Conservation (phyloP, 176 grass and related monocot genomes). For the Melocanna baccifera region DNA sequence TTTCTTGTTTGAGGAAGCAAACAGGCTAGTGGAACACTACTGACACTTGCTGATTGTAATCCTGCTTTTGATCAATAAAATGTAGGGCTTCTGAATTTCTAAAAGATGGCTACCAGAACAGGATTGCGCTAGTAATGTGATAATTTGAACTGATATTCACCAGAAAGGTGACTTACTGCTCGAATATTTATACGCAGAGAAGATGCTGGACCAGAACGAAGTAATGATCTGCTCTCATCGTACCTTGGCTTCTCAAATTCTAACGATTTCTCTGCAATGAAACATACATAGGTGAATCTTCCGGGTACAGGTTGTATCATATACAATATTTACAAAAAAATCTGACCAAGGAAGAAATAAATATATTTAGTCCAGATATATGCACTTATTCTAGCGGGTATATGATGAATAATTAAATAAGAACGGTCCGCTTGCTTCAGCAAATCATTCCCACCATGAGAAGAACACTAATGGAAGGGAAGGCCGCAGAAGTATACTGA, state of each 20-base stretch:
- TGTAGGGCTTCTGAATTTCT: background rate
- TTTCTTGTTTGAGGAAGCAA: background rate
- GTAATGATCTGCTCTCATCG: constrained; percentile 67
- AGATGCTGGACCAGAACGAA: constrained; percentile 75
- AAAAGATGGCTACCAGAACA: background rate
- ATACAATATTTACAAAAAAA: background rate
- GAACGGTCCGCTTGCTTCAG: background rate
- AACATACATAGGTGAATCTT: background rate
- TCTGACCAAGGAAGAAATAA: background rate
- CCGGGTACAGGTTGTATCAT: background rate
- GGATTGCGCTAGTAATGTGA: background rate
- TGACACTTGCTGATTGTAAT: background rate
- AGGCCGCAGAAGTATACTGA: background rate
- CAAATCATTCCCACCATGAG: background rate
- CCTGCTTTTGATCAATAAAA: background rate
- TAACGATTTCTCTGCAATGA: constrained; percentile 68
- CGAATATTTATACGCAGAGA: constrained; percentile 83
- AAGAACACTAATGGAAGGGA: background rate
- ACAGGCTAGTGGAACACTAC: background rate
- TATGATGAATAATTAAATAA: no score
- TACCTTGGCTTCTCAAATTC: constrained; percentile 67
- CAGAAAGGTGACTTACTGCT: constrained; percentile 53
- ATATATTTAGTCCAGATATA: background rate
- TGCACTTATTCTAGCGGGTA: background rate
- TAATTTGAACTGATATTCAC: background rate